Conservation (phyloP, 1,284 basidiomycete species). For the Ustilago bromivora region DNA sequence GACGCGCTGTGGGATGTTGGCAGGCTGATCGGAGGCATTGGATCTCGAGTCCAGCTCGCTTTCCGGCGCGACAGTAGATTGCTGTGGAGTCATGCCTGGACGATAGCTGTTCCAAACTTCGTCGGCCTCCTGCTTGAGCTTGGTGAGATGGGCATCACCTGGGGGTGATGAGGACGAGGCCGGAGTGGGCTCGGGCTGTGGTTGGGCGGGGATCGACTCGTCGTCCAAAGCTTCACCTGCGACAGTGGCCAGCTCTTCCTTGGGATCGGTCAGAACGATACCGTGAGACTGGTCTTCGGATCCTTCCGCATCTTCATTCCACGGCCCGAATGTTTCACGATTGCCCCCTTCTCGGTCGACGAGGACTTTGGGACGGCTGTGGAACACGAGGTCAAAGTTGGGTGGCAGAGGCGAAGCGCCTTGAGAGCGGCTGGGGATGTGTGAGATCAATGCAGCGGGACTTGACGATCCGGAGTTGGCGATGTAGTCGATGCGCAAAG, state of each 20-base stretch:
- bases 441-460: background rate
- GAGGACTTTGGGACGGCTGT: slow-evolving; percentile 5
- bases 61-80: background rate
- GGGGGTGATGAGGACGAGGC: background rate
- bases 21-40: slow-evolving; percentile 9
- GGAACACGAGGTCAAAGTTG: slow-evolving; percentile 30
- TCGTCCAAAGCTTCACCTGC: slow-evolving; percentile 20
- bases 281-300: slow-evolving; percentile 2
- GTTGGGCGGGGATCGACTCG: slow-evolving; percentile 4
- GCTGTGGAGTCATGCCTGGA: slow-evolving; percentile 24
- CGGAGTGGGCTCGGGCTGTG: background rate
- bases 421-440: background rate
- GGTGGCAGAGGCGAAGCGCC: slow-evolving; percentile 14
- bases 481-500: slow-evolving; percentile 16
- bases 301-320: slow-evolving; percentile 9
- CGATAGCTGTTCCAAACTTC: slow-evolving; percentile 32
- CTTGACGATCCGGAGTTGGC: slow-evolving; percentile 1
- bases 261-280: background rate
- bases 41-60: background rate
- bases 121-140: slow-evolving; percentile 45
- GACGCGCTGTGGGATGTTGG: slow-evolving; percentile 22
- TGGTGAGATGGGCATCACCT: slow-evolving; percentile 9
- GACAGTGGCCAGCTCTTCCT: slow-evolving; percentile 17
- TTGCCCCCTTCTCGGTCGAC: slow-evolving; percentile 7
- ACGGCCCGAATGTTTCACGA: slow-evolving; percentile 28